A percentile compares a stretch with the other conserved stretches of the same genome.
Conservation (phyloP, 176 grass and related monocot species). For the Zea mays region Zm-B73-REFERENCE-NAM-5.0 NC_050097.1:161725501-161726000, state of each 20-base stretch:
- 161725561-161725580: background rate
- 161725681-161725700: slow-evolving; percentile 55
- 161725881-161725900: no score
- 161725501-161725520: background rate
- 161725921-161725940: no score
- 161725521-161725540: background rate
- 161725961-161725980: no score
- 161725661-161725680: slow-evolving; percentile 89
- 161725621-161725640: slow-evolving; percentile 75
- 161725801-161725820: no score
- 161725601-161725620: slow-evolving; percentile 75
- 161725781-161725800: no score
- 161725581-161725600: background rate
- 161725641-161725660: slow-evolving; percentile 85
- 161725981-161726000: no score
- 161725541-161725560: background rate
- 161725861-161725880: no score
- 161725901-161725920: no score
- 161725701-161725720: background rate
- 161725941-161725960: no score
- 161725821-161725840: no score
- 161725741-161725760: background rate
- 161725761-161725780: no score
- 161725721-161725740: slow-evolving; percentile 1
- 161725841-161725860: no score